Percentiles rank a stretch among this genome's conserved stretches.
Evolutionary conservation across 768 basidiomycete genomes (phyloP).

Genomic region (Russula abietina): DNA sequence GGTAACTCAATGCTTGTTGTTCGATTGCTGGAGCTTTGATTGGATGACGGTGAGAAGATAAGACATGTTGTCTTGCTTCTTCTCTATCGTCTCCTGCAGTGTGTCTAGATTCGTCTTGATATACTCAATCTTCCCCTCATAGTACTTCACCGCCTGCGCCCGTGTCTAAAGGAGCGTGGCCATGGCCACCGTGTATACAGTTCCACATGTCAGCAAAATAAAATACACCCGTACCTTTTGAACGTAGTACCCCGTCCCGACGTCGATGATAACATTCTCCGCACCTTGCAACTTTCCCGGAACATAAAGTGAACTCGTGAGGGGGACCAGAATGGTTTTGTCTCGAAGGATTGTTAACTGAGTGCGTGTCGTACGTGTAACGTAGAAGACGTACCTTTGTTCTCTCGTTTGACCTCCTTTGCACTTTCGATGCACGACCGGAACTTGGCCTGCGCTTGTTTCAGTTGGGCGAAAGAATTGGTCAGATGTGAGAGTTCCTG

Average conservation of each 20-base stretch:
- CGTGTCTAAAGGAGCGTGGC: constrained; percentile 65
- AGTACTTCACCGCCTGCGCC: constrained; percentile 73
- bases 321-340: constrained; percentile 83
- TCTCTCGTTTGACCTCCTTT: constrained; percentile 62
- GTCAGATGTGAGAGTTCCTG: constrained; percentile 92
- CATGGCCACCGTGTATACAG: background rate
- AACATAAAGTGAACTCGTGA: constrained; percentile 93
- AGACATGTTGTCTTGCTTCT: constrained; percentile 86
- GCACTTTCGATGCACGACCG: constrained; percentile 79
- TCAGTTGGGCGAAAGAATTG: constrained; percentile 86
- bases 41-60: constrained; percentile 71
- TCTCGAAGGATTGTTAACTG: constrained; percentile 38
- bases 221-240: constrained; percentile 62
- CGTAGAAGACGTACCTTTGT: constrained; percentile 40
- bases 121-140: constrained; percentile 72
- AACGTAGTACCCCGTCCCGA: constrained; percentile 95
- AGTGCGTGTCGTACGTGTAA: background rate
- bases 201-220: background rate
- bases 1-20: constrained; percentile 4
- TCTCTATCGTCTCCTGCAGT: constrained; percentile 82
- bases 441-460: constrained; percentile 91
- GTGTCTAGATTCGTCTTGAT: constrained; percentile 79
- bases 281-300: constrained; percentile 82
- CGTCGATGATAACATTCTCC: constrained; percentile 87
- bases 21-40: constrained; percentile 41